Evolutionary conservation across 2,329 filamentous ascomycete genomes (phyloP).

Genomic region (Fusarium sp.): DNA sequence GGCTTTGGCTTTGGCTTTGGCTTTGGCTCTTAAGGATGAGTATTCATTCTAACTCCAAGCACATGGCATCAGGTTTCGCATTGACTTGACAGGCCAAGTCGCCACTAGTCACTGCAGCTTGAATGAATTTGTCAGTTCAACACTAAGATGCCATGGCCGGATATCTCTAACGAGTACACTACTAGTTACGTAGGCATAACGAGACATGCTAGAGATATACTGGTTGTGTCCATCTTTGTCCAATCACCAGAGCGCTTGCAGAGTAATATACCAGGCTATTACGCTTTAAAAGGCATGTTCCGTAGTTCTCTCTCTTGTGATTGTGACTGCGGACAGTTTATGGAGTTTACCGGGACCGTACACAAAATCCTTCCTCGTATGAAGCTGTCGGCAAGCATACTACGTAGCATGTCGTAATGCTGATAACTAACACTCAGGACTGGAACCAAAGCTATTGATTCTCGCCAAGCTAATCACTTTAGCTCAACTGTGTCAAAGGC

Average conservation of each 20-base stretch:
- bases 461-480: background rate
- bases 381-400: conserved; percentile 19
- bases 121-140: background rate
- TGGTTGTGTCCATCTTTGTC: too few species aligned
- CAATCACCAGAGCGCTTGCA: too few species aligned
- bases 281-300: background rate
- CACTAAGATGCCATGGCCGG: background rate
- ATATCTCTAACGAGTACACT: too few species aligned
- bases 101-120: conserved; percentile 38
- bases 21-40: conserved; percentile 3
- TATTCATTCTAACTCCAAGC: conserved; percentile 31
- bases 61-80: conserved; percentile 42
- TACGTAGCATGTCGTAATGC: background rate
- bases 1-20: too few species aligned
- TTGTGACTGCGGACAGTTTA: background rate
- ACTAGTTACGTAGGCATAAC: too few species aligned
- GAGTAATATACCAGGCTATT: too few species aligned
- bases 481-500: too few species aligned
- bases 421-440: conserved; percentile 1
- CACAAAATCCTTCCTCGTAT: background rate
- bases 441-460: conserved; percentile 42
- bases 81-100: conserved; percentile 25
- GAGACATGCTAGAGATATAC: too few species aligned
- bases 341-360: background rate
- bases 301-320: too few species aligned